Evolutionary conservation across 2,329 filamentous ascomycete genomes (phyloP).

Genomic region (Xylariomycetidae sp.): DNA sequence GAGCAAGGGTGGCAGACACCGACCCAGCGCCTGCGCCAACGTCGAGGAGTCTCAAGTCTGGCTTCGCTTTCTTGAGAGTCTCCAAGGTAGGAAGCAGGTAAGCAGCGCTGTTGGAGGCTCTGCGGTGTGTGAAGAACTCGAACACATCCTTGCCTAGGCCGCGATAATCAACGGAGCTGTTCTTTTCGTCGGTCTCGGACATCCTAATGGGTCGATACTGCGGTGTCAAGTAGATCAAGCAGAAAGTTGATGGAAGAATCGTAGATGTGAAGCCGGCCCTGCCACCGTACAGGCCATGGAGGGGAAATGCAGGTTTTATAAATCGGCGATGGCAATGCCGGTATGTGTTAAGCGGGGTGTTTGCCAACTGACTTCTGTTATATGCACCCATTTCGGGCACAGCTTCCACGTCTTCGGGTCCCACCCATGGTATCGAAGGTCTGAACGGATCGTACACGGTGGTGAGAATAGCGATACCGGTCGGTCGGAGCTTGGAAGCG

Average conservation of each 20-base stretch:
- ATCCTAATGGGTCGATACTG: neutral
- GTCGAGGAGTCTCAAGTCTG: neutral
- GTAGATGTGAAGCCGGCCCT: neutral
- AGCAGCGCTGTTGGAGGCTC: constrained; percentile 1
- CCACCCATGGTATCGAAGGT: neutral
- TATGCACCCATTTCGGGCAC: neutral
- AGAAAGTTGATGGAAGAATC: neutral
- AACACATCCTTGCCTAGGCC: constrained; percentile 1
- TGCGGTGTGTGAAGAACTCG: constrained; percentile 1
- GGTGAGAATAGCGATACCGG: neutral
- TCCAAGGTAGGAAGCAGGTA: neutral
- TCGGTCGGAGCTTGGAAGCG: neutral
- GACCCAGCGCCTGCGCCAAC: neutral
- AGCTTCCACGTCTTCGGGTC: neutral
- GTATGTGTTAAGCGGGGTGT: neutral
- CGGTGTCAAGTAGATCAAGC: neutral
- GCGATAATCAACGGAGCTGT: neutral
- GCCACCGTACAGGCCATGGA: neutral
- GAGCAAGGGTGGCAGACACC: neutral
- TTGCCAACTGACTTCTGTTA: neutral
- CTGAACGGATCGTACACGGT: neutral
- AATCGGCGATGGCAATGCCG: neutral
- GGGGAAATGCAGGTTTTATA: neutral
- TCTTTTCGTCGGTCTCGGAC: neutral
- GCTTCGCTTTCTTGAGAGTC: neutral